These are phyloP conservation scores for Agaricus sinodeliciosus DNA, from an alignment of 768 basidiomycete genomes.

Conservation along the genomic window DNA sequence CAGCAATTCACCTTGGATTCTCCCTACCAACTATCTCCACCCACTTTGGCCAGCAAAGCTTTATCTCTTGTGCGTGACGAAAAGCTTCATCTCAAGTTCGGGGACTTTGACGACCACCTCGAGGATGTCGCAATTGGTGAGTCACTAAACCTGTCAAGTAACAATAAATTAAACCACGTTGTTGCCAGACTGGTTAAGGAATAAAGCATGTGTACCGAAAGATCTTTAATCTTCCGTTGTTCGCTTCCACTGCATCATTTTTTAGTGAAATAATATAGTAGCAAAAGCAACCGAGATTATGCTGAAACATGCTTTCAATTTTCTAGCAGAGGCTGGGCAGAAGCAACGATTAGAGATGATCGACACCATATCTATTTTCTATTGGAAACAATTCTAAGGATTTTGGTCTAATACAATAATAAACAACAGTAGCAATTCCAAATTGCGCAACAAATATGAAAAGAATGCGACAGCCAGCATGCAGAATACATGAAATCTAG, in stretches of 20 bases:
- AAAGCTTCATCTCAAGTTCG: conserved; percentile 51
- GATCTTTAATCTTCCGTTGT: conserved; percentile 12
- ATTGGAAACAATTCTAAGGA: background rate
- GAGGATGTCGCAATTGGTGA: conserved; percentile 60
- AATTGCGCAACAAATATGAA: background rate
- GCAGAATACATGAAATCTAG: background rate
- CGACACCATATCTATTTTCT: background rate
- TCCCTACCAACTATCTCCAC: conserved; percentile 37
- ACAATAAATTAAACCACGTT: background rate
- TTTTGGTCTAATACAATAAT: background rate
- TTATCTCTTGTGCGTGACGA: conserved; percentile 42
- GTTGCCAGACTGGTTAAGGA: conserved; percentile 37
- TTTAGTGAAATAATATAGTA: background rate
- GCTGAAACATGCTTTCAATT: too few relatives aligned
- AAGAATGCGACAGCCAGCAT: background rate
- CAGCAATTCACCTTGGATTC: conserved; percentile 41
- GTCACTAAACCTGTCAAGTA: conserved; percentile 15
- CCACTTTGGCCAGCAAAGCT: conserved; percentile 40
- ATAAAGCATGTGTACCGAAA: conserved; percentile 27
- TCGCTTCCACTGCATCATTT: background rate
- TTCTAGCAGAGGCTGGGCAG: too few relatives aligned
- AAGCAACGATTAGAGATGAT: background rate
- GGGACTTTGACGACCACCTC: conserved; percentile 80
- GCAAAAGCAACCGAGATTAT: background rate
- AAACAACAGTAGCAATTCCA: background rate